Conservation (phyloP, 2,329 filamentous ascomycete genomes). For the Cytospora piceae region DNA sequence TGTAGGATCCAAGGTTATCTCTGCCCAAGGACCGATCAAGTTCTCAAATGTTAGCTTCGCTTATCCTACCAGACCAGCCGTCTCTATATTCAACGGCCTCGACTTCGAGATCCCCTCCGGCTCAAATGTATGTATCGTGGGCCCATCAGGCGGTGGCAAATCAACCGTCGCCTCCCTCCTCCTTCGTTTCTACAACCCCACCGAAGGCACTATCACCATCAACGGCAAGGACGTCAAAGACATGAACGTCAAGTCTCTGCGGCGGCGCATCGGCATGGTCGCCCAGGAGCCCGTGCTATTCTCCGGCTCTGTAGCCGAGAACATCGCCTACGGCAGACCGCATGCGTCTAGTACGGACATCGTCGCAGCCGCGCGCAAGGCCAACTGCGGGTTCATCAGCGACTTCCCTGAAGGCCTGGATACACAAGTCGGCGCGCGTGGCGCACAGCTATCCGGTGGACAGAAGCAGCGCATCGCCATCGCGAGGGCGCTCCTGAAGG, state of each 20-base stretch:
- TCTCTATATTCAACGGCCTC: conserved; percentile 86
- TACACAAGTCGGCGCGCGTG: conserved; percentile 88
- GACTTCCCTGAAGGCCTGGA: conserved; percentile 96
- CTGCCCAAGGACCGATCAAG: conserved; percentile 84
- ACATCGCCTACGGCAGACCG: conserved; percentile 90
- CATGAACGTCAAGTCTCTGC: conserved; percentile 92
- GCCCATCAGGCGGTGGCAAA: conserved; percentile 94
- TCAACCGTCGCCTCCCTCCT: conserved; percentile 93
- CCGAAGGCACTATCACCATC: conserved; percentile 75
- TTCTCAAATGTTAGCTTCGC: conserved; percentile 87
- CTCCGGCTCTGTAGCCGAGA: conserved; percentile 82
- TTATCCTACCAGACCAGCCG: conserved; percentile 91
- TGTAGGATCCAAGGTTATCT: conserved; percentile 75
- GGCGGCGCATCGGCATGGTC: conserved; percentile 91
- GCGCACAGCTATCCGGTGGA: conserved; percentile 90
- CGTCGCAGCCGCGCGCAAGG: conserved; percentile 81
- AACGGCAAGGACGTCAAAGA: conserved; percentile 79
- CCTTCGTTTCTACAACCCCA: conserved; percentile 88
- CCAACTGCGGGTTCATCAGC: conserved; percentile 95
- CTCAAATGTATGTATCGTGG: conserved; percentile 94
- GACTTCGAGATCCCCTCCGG: conserved; percentile 91
- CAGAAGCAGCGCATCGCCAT: conserved; percentile 99
- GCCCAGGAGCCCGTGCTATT: conserved; percentile 94
- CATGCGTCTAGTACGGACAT: conserved; percentile 79
- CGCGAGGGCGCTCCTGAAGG: conserved; percentile 88